These are phyloP conservation scores for Yarrowia yakushimensis DNA, from an alignment of 805 yeast species.

Conservation along the genomic window DNA sequence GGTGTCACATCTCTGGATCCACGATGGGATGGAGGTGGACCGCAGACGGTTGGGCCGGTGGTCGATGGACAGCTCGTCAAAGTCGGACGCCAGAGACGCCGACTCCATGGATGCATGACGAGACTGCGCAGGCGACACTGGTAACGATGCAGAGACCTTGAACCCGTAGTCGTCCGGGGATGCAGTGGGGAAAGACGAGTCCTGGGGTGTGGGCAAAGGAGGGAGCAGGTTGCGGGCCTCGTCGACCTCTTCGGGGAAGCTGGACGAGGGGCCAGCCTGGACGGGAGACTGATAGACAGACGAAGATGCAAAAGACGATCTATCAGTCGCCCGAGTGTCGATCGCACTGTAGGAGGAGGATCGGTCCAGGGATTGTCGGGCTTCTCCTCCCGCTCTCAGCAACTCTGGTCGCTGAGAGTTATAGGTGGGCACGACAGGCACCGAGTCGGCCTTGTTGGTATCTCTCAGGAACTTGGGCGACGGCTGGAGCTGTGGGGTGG, in stretches of 20 bases:
- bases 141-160: background rate
- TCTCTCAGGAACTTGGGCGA: slow-evolving; percentile 19
- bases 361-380: background rate
- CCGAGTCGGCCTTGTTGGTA: slow-evolving; percentile 12
- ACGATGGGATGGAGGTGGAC: slow-evolving; percentile 9
- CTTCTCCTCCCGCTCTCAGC: background rate
- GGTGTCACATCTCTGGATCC: slow-evolving; percentile 20
- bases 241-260: slow-evolving; percentile 15
- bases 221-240: slow-evolving; percentile 23
- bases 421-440: background rate
- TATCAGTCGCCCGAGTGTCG: slow-evolving; percentile 3
- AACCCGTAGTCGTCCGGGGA: slow-evolving; percentile 9
- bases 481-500: slow-evolving; percentile 14
- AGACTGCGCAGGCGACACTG: slow-evolving; percentile 8
- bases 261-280: background rate
- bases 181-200: slow-evolving; percentile 16
- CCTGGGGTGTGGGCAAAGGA: slow-evolving; percentile 12
- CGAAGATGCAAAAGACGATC: slow-evolving; percentile 16
- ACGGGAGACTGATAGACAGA: slow-evolving; percentile 12
- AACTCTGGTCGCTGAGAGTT: background rate
- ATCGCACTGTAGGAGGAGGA: background rate
- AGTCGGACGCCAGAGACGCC: slow-evolving; percentile 16
- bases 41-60: background rate
- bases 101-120: slow-evolving; percentile 13
- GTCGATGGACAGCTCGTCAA: slow-evolving; percentile 12